A percentile compares a stretch with the other conserved stretches of the same genome.
phyloP scores from a whole-genome alignment of 2,329 filamentous ascomycete species.

The Sclerotinia sclerotiorum region DNA sequence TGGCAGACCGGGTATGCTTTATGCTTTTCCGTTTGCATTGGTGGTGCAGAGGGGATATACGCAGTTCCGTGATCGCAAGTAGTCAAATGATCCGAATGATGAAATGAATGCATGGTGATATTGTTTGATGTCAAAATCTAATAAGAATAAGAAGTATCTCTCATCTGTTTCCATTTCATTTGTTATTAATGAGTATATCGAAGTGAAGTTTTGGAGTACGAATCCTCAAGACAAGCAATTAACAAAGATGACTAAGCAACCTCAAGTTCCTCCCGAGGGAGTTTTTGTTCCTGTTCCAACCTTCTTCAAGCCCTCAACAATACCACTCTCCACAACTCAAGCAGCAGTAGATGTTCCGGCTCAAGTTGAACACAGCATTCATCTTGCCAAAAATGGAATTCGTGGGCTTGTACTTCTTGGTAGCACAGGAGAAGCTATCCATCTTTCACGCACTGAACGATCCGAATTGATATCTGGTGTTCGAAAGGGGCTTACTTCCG shows the following conservation, averaged over 20 bases:
- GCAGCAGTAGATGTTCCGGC: conserved; percentile 53
- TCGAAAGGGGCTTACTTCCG: conserved; percentile 48
- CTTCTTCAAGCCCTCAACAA: conserved; percentile 48
- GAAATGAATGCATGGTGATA: background rate
- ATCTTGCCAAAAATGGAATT: conserved; percentile 58
- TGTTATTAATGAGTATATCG: background rate
- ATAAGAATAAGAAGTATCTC: background rate
- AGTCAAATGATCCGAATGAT: background rate
- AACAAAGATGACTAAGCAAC: conserved; percentile 11
- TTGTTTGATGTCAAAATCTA: background rate
- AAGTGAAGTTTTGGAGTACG: background rate
- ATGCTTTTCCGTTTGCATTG: conserved; percentile 15
- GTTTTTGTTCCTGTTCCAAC: conserved; percentile 59
- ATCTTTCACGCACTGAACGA: conserved; percentile 56
- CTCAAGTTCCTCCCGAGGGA: conserved; percentile 40
- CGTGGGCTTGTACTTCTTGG: conserved; percentile 60
- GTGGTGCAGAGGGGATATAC: background rate
- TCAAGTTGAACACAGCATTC: conserved; percentile 55
- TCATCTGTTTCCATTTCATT: background rate
- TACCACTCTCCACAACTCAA: conserved; percentile 23
- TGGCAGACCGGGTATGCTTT: conserved; percentile 16
- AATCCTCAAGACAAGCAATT: background rate
- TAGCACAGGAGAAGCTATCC: conserved; percentile 62
- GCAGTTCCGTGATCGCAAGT: background rate
- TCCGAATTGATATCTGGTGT: conserved; percentile 28